Evolutionary conservation across 768 basidiomycete species (phyloP).

Genomic region (Dacryopinax primogenitus): DNA sequence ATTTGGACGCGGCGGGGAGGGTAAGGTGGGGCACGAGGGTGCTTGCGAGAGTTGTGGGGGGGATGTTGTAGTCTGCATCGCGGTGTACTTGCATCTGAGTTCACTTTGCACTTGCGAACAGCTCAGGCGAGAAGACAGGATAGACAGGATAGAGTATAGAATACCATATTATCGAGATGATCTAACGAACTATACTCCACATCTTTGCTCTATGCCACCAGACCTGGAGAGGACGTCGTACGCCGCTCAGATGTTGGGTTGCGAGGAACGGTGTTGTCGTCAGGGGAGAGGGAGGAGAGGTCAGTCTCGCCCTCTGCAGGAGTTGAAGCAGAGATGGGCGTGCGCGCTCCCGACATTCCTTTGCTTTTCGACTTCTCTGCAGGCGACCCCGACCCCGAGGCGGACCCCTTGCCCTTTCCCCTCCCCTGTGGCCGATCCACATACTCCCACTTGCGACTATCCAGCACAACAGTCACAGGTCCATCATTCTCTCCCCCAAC

Average conservation of each 20-base stretch:
- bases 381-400: background rate
- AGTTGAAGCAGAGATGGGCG: no score
- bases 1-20: slow-evolving; percentile 49
- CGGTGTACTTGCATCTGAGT: background rate
- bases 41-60: slow-evolving; percentile 50
- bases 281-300: no score
- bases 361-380: background rate
- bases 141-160: no score
- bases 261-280: no score
- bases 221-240: no score
- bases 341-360: background rate
- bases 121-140: no score
- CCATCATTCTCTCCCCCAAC: background rate
- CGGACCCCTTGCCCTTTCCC: background rate
- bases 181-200: no score
- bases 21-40: slow-evolving; percentile 53
- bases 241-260: no score
- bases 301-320: no score
- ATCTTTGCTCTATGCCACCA: no score
- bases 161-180: no score
- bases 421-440: background rate
- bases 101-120: background rate
- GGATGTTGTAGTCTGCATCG: slow-evolving; percentile 40
- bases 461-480: background rate
- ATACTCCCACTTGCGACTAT: background rate